These are phyloP conservation scores for Nakaseomyces sp. DNA, from an alignment of 1,139 yeast genomes.

Conservation along the genomic window DNA sequence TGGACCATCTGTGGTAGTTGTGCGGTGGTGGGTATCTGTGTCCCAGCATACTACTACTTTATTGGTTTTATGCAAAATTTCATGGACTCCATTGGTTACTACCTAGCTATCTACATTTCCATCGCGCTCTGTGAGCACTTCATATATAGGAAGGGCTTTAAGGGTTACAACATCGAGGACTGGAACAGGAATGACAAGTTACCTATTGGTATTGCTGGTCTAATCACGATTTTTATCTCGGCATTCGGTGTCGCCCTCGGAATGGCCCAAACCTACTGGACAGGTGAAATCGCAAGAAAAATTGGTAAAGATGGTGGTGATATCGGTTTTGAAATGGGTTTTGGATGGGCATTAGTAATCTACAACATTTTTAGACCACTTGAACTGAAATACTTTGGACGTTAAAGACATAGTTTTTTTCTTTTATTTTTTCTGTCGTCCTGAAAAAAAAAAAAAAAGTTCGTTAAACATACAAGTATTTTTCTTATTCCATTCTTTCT, in stretches of 20 bases:
- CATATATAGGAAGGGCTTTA: slow-evolving; percentile 56
- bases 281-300: slow-evolving; percentile 53
- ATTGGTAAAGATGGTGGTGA: slow-evolving; percentile 76
- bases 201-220: slow-evolving; percentile 73
- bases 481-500: too few species aligned
- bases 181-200: slow-evolving; percentile 48
- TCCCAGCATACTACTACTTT: slow-evolving; percentile 77
- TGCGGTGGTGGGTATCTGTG: slow-evolving; percentile 73
- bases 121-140: slow-evolving; percentile 70
- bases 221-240: slow-evolving; percentile 72
- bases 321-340: slow-evolving; percentile 76
- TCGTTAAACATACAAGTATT: too few species aligned
- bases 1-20: slow-evolving; percentile 77
- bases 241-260: slow-evolving; percentile 81
- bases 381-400: slow-evolving; percentile 59
- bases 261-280: slow-evolving; percentile 79
- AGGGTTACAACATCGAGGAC: slow-evolving; percentile 53
- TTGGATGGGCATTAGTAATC: slow-evolving; percentile 59
- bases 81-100: slow-evolving; percentile 86
- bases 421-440: too few species aligned
- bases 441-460: too few species aligned
- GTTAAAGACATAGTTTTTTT: slow-evolving; percentile 19
- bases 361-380: slow-evolving; percentile 56
- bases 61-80: slow-evolving; percentile 67
- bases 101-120: slow-evolving; percentile 76